Evolutionary conservation across 805 yeast species (phyloP), one percentile per base, ranked within the genome.

Genomic region (Wickerhamomyces mucosus): DNA sequence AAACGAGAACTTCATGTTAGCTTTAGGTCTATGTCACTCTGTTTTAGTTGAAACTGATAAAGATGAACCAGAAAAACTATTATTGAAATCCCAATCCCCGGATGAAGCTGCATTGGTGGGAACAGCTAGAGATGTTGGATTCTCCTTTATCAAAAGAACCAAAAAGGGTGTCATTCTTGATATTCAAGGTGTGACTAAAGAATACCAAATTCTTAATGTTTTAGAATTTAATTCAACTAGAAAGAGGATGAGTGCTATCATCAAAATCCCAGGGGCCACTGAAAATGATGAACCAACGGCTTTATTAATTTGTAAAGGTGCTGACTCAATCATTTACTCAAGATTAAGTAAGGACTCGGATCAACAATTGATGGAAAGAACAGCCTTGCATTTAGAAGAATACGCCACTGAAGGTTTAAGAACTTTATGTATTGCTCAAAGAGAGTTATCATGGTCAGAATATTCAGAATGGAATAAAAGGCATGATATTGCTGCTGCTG

Each of bases 101-200:
- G 94, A 82, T 63, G 94, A 82, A 55, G 86, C 88, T 18, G 92
- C 94, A 1, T 65, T 82, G 35, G 94, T 82, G 12, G 78, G 77
- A 12, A 79, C 92, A 15, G 92, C 92, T 0, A 67, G 88, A 51
- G 78, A 80, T 45, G 61, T 79, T 44, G 94, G 94, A 0, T 81
- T 73, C 54, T 66, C 70, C 22, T 80, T 79, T 50, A 51, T 67
- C 14, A 76, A 70, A 26, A 69, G 74, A 51, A 80, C 86, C 8
- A 79, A 78, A 48, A 65, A 66, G 29, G 92, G 89, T 35, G 46
- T 78, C 14, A 56, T 79, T 29, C 62, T 82, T 28, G 74, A 75
- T 33, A 74, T 75, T 23, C 85, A 78, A 53, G 92, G 92, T 38
- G 67, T 63, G 29, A 65, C 67, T 37, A 75, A 76, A 46, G 88